Base-by-base conservation (phyloP, 106 monocot species). In the Narthecium ossifragum region DNA sequence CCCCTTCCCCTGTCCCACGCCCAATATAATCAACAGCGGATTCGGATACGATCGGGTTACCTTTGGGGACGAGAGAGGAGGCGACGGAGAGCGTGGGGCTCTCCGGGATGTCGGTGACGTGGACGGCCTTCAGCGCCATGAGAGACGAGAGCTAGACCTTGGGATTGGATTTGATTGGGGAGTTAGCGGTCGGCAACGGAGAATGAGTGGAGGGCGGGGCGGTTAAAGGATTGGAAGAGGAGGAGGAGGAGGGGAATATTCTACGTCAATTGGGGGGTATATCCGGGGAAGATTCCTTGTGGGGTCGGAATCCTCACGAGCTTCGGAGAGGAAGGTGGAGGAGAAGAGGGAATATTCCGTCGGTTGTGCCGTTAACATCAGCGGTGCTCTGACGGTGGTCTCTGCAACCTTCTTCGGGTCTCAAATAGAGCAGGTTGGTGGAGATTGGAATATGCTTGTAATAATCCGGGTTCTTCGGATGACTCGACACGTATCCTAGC, bases 71-170 rank as follows among this genome's bases (percentile, higher is more conserved):
- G 28, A 40, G 60, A 17, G 64, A 41, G 48, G 75, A 8, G 49
- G 69, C 48, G 38, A 38, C 29, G 28, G 64, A 18, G 26, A 72
- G 29, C 37, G 62, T 13, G 14, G 68, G 61, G 46, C 46, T 46
- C 43, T 78, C 71, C 5, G 70, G 73, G 41, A 83, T 74, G 38
- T 83, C 74, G 59, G 83, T 66, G 51, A 75, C 71, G 65, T 75
- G 67, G 13, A 71, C 78, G 40, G 78, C 75, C 63, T 78, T 69
- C 45, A 79, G 36, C 50, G 73, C 73, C 78, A 79, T 79, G 25
- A 64, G 27, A 33, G 51, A 2, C 1, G 1, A 26, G 21, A 37
- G 10, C 22, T 9, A 51, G 20, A 32, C 12, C 0, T 0, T 24
- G 20, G 23, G 11, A 18, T 20, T 1, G 23, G 21, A 9, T 21